Evolutionary conservation across 352 stramenopile species (phyloP).

Genomic region (Peronosclerospora sorghi): DNA sequence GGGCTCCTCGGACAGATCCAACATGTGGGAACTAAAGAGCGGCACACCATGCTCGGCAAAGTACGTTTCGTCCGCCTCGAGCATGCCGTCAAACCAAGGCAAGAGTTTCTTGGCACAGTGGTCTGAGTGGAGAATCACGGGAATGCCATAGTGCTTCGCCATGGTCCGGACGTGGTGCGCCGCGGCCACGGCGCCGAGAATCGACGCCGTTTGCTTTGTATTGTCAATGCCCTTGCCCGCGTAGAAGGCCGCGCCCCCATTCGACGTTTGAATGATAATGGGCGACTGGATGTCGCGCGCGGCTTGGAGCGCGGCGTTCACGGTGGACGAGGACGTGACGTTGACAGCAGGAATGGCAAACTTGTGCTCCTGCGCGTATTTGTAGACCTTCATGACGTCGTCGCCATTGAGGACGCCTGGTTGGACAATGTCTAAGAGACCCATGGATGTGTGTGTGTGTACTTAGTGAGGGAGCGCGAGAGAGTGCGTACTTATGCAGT

Average conservation of each 20-base stretch:
- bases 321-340: conserved; percentile 92
- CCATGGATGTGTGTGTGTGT: too few relatives aligned
- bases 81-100: conserved; percentile 96
- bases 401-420: conserved; percentile 81
- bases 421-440: conserved; percentile 75
- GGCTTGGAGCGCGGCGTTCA: conserved; percentile 95
- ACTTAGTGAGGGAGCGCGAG: too few relatives aligned
- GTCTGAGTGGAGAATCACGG: conserved; percentile 97
- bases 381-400: conserved; percentile 86
- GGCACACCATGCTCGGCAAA: conserved; percentile 89
- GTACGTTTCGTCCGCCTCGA: conserved; percentile 93
- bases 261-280: conserved; percentile 98
- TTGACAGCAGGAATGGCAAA: conserved; percentile 98
- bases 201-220: conserved; percentile 83
- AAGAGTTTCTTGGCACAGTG: conserved; percentile 98
- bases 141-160: conserved; percentile 93
- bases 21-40: conserved; percentile 97
- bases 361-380: conserved; percentile 87
- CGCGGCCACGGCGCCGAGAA: conserved; percentile 71
- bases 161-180: conserved; percentile 95
- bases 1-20: conserved; percentile 96
- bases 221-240: conserved; percentile 95
- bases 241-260: conserved; percentile 95
- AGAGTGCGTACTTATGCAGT: too few relatives aligned
- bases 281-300: conserved; percentile 92